These are phyloP conservation scores for Gossypium bickii DNA, from an alignment of 345 rosid species.

Conservation along the genomic window DNA sequence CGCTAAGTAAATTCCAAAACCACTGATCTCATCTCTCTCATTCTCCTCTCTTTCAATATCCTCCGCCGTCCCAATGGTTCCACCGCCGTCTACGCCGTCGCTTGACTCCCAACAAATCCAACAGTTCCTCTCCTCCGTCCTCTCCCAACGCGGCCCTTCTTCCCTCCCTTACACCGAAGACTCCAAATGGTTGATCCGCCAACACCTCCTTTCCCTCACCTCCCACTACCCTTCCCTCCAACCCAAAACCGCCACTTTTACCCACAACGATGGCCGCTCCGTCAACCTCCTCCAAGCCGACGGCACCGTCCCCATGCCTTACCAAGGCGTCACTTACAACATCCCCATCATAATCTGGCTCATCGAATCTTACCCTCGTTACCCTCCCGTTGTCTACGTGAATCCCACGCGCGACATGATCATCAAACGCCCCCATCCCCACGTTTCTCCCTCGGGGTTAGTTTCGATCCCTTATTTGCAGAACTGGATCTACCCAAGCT, in stretches of 20 bases:
- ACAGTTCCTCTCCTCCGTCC: constrained; percentile 76
- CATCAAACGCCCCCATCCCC: constrained; percentile 79
- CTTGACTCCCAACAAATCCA: constrained; percentile 52
- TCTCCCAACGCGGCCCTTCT: constrained; percentile 78
- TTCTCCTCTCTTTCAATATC: not conserved
- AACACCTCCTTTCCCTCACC: constrained; percentile 67
- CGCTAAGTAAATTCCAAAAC: not conserved
- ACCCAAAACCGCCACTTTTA: constrained; percentile 81
- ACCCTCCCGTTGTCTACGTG: constrained; percentile 80
- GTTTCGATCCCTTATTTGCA: constrained; percentile 75
- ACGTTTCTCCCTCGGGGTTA: constrained; percentile 80
- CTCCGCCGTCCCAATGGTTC: constrained; percentile 24
- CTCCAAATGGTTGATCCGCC: constrained; percentile 86
- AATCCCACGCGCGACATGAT: constrained; percentile 96
- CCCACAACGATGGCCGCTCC: constrained; percentile 95
- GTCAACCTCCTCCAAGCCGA: constrained; percentile 88
- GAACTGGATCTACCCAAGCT: constrained; percentile 81
- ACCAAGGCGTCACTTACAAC: constrained; percentile 79
- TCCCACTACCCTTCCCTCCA: constrained; percentile 59
- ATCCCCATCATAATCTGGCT: constrained; percentile 93
- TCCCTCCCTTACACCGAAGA: constrained; percentile 73
- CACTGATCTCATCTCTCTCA: not conserved
- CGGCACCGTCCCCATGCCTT: constrained; percentile 80
- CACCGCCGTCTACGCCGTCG: constrained; percentile 28
- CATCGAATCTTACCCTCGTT: constrained; percentile 75